Conservation (phyloP, 2,329 filamentous ascomycete species). For the Anthostomella pinea region DNA sequence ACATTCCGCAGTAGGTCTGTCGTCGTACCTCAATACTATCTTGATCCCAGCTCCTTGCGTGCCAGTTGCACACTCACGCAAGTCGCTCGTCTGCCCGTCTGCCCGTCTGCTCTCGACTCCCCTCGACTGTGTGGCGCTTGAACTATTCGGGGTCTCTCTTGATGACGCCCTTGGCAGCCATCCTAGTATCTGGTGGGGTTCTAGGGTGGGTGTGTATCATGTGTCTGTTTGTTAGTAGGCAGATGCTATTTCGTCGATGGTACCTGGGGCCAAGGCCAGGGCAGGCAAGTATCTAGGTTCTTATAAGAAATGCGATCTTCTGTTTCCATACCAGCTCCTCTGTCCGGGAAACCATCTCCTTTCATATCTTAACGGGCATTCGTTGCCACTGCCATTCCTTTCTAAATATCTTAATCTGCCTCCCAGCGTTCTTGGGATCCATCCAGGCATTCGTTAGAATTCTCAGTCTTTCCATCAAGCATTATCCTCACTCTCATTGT, state of each 20-base stretch:
- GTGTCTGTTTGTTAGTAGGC: slow-evolving; percentile 25
- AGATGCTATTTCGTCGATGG: slow-evolving; percentile 22
- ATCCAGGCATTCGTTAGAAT: slow-evolving; percentile 32
- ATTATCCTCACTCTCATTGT: slow-evolving; percentile 26
- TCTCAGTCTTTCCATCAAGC: slow-evolving; percentile 30
- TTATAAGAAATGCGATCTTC: slow-evolving; percentile 35
- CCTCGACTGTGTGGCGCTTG: slow-evolving; percentile 25
- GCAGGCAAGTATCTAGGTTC: slow-evolving; percentile 14
- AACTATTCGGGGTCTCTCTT: slow-evolving; percentile 27
- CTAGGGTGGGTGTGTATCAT: slow-evolving; percentile 14
- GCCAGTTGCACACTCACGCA: slow-evolving; percentile 24
- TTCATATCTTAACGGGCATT: slow-evolving; percentile 28
- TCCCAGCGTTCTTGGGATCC: slow-evolving; percentile 33
- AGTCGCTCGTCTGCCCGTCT: no score
- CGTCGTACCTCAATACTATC: slow-evolving; percentile 25
- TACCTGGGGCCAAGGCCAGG: slow-evolving; percentile 10
- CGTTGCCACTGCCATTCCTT: slow-evolving; percentile 37
- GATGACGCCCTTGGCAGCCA: slow-evolving; percentile 28
- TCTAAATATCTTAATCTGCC: slow-evolving; percentile 34
- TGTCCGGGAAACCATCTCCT: slow-evolving; percentile 20
- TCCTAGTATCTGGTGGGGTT: no score
- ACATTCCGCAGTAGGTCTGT: slow-evolving; percentile 31
- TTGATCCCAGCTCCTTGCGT: slow-evolving; percentile 28
- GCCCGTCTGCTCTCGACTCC: slow-evolving; percentile 13
- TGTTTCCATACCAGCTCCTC: slow-evolving; percentile 30